Evolutionary conservation across 345 rosid genomes (phyloP), one percentile per base, ranked within the genome.

Genomic region (Melaleuca alternifolia): DNA sequence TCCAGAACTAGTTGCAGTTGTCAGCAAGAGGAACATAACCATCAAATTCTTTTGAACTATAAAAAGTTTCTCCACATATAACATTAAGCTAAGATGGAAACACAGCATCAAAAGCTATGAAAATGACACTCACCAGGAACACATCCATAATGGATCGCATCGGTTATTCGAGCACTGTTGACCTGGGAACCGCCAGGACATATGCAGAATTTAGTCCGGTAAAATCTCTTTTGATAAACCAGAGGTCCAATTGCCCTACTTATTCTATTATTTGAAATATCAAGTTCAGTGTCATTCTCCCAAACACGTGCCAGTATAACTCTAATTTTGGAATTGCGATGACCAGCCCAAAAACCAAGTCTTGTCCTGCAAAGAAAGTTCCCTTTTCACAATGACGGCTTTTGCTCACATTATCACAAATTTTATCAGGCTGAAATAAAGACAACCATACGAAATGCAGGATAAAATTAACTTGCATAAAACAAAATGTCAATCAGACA

Each of bases 181-280:
- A 98, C 99, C 90, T 98, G 99, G 77, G 99, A 95, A 85, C 99
- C 99, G 83, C 99, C 99, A 2, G 99, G 99, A 87, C 99, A 98
- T 89, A 98, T 95, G 89, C 98, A 96, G 87, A 92, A 98, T 88
- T 98, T 98, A 62, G 98, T 95, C 90, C 89, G 83, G 92, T 95
- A 95, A 89, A 98, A 96, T 90, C 95, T 95, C 94, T 94, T 96
- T 91, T 98, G 99, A 91, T 96, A 98, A 51, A 93, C 92, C 10
- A 95, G 90, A 91, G 91, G 94, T 86, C 97, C 99, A 24, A 92
- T 92, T 50, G 99, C 99, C 83, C 99, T 93, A 62, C 88, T 96
- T 82, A 95, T 95, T 89, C 99, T 93, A 92, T 98, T 95, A 91
- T 95, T 95, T 12, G 94, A 94, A 84, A 96, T 93, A 90, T 98